Evolutionary conservation across 2,329 filamentous ascomycete genomes (phyloP).

Genomic region (Capronia coronata): DNA sequence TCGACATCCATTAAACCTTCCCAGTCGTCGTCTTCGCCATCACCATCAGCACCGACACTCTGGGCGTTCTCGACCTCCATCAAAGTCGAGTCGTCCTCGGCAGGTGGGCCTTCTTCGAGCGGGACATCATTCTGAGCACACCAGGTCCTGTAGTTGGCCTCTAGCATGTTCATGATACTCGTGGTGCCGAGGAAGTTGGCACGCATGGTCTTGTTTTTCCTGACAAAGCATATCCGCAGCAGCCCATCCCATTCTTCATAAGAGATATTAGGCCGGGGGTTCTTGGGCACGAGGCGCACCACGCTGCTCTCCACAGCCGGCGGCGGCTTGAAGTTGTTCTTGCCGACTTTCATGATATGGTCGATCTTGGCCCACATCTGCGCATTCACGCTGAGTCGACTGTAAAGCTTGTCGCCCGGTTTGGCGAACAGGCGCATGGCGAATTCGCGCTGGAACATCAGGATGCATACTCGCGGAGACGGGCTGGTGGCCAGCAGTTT

Average conservation of each 20-base stretch:
- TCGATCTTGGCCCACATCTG: constrained; percentile 78
- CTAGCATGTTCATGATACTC: constrained; percentile 73
- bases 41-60: constrained; percentile 35
- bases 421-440: constrained; percentile 82
- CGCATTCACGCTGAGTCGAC: constrained; percentile 81
- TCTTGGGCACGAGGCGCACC: constrained; percentile 81
- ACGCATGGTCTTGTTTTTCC: constrained; percentile 86
- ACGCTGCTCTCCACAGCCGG: constrained; percentile 89
- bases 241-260: constrained; percentile 96
- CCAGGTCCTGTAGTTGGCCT: constrained; percentile 83
- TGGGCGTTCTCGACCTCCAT: constrained; percentile 34
- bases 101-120: constrained; percentile 59
- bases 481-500: constrained; percentile 76
- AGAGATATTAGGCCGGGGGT: constrained; percentile 75
- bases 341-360: constrained; percentile 83
- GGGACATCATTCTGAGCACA: constrained; percentile 79
- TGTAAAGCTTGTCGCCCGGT: constrained; percentile 83
- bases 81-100: constrained; percentile 31
- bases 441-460: constrained; percentile 97
- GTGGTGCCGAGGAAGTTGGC: constrained; percentile 74
- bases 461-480: constrained; percentile 73
- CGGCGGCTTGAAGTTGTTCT: constrained; percentile 93
- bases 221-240: constrained; percentile 70
- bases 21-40: constrained; percentile 25
- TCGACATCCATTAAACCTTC: constrained; percentile 47